Percentiles rank a stretch among this genome's conserved stretches.
phyloP scores from a whole-genome alignment of 1,284 basidiomycete species.

The Apiotrichum porosum region DNA sequence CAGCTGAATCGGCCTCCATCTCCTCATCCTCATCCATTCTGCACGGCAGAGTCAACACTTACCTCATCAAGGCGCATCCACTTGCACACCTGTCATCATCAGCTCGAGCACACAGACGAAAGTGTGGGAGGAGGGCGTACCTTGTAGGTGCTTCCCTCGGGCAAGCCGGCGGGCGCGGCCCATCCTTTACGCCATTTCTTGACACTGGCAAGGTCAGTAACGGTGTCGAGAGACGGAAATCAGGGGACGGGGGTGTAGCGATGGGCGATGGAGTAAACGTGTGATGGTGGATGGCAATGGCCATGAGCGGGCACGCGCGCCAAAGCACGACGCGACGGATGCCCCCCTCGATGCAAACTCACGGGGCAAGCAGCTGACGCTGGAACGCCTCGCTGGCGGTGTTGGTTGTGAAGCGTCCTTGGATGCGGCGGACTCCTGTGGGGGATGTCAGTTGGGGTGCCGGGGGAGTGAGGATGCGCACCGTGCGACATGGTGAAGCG shows the following conservation, averaged over 20 bases:
- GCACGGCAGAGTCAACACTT: not conserved
- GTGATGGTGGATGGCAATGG: too few species aligned
- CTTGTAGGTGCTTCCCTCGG: slow-evolving; percentile 34
- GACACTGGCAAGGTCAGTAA: slow-evolving; percentile 17
- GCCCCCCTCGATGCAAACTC: too few species aligned
- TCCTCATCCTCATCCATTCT: not conserved
- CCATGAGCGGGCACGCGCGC: too few species aligned
- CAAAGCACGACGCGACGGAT: too few species aligned
- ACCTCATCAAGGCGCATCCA: slow-evolving; percentile 19
- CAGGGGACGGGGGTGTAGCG: too few species aligned
- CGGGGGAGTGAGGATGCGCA: too few species aligned
- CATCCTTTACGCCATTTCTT: slow-evolving; percentile 37
- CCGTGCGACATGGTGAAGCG: slow-evolving; percentile 7
- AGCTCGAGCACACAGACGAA: not conserved
- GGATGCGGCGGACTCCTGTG: slow-evolving; percentile 19
- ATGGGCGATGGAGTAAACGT: too few species aligned
- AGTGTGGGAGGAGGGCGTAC: slow-evolving; percentile 2
- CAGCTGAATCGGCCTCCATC: not conserved
- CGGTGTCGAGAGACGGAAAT: not conserved
- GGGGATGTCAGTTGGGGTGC: not conserved
- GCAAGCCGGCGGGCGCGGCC: slow-evolving; percentile 28
- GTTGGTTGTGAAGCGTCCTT: slow-evolving; percentile 30
- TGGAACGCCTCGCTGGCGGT: slow-evolving; percentile 31
- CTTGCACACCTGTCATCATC: slow-evolving; percentile 15
- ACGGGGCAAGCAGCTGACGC: slow-evolving; percentile 35